Evolutionary conservation across 208 protist species (phyloP).

Genomic region (Trypanosoma melophagium): DNA sequence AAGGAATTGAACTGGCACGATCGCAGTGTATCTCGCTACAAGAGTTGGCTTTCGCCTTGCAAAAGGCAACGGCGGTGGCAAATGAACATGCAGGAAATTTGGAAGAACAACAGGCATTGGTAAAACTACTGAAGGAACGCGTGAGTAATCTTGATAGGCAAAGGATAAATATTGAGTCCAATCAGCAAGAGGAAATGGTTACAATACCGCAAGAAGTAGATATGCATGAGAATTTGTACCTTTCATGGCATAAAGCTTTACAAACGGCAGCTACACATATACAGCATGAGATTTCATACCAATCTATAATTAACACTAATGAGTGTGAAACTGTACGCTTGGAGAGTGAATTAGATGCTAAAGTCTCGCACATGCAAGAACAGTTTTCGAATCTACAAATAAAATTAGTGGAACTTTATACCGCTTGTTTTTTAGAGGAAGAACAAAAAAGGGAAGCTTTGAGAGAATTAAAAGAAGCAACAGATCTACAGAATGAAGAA

Average conservation of each 20-base stretch:
- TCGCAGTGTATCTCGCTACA: constrained; percentile 6
- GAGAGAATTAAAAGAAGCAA: not conserved
- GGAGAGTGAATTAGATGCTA: constrained; percentile 18
- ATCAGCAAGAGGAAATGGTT: constrained; percentile 5
- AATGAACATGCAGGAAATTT: not conserved
- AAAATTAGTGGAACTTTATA: constrained; percentile 7
- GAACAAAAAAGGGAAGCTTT: constrained; percentile 2
- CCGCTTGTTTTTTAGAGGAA: not conserved
- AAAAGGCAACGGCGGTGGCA: no score
- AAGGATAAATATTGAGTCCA: constrained; percentile 2
- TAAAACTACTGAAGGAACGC: constrained; percentile 9
- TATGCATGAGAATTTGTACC: constrained; percentile 15
- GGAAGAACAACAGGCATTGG: constrained; percentile 12
- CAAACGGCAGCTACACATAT: constrained; percentile 8
- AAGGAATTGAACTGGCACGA: constrained; percentile 3
- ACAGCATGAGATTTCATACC: constrained; percentile 1
- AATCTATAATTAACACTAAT: not conserved
- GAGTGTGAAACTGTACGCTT: not conserved
- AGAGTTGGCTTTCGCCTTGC: not conserved
- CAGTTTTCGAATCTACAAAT: constrained; percentile 12
- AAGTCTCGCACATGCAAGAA: constrained; percentile 6
- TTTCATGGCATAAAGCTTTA: constrained; percentile 19
- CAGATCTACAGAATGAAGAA: not conserved
- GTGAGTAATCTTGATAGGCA: constrained; percentile 8
- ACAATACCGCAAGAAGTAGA: not conserved